These are phyloP conservation scores for Plasmodium coatneyi DNA, from an alignment of 169 alveolate species.

Conservation along the genomic window DNA sequence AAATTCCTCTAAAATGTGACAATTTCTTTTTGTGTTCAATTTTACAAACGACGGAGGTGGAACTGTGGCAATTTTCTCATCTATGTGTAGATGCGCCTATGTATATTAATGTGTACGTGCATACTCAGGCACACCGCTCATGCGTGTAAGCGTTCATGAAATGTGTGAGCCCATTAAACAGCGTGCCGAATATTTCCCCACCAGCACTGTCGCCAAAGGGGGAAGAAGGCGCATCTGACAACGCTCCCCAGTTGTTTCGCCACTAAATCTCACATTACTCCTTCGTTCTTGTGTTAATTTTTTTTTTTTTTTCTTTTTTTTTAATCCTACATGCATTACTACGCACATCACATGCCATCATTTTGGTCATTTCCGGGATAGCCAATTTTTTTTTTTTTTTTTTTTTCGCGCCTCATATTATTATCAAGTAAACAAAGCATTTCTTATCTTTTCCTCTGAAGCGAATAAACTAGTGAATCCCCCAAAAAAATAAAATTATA, in stretches of 20 bases:
- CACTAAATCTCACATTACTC: neutral
- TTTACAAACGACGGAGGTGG: neutral
- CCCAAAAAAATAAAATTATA: neutral
- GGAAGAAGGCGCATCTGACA: neutral
- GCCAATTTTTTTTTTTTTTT: neutral
- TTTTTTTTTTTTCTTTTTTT: no score
- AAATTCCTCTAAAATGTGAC: neutral
- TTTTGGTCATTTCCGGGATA: neutral
- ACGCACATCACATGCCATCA: neutral
- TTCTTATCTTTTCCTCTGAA: neutral
- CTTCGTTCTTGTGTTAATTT: neutral
- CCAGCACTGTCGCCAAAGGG: neutral
- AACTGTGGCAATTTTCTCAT: neutral
- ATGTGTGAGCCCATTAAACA: neutral
- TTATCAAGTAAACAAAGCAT: neutral
- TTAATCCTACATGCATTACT: neutral
- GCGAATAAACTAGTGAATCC: neutral
- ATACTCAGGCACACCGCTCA: neutral
- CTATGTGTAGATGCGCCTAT: neutral
- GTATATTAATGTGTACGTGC: neutral
- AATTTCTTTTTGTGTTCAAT: neutral
- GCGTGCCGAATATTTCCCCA: neutral
- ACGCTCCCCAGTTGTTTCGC: neutral
- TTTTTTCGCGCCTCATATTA: neutral
- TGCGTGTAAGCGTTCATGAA: neutral